A percentile compares a stretch with the other conserved stretches of the same genome.
phyloP scores from a whole-genome alignment of 768 basidiomycete species.

The Asterophora parasitica region DNA sequence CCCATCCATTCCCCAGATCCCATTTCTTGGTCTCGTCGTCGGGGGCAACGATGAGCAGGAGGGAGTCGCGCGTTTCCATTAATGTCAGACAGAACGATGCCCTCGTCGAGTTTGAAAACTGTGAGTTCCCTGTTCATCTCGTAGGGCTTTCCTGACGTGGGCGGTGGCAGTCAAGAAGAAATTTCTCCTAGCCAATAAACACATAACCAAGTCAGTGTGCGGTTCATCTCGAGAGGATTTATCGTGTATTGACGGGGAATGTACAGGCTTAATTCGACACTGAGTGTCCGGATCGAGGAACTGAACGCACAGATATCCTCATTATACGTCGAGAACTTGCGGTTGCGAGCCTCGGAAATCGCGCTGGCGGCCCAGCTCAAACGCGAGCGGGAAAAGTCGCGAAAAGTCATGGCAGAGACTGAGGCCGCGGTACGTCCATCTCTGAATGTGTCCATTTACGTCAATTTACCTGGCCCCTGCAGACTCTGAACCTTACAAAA shows the following conservation, averaged over 20 bases:
- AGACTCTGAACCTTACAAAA: conserved; percentile 60
- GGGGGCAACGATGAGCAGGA: conserved; percentile 46
- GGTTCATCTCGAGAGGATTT: background rate
- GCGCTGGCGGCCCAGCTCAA: conserved; percentile 71
- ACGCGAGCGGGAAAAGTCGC: conserved; percentile 74
- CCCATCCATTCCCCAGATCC: conserved; percentile 12
- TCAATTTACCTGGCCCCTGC: conserved; percentile 9
- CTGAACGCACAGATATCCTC: conserved; percentile 77
- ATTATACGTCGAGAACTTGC: conserved; percentile 80
- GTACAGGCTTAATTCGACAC: conserved; percentile 74
- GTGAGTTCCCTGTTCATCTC: conserved; percentile 40
- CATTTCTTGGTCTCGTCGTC: conserved; percentile 20
- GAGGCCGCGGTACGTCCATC: conserved; percentile 58
- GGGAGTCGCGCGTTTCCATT: conserved; percentile 60
- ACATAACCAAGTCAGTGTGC: conserved; percentile 76
- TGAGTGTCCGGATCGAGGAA: conserved; percentile 81
- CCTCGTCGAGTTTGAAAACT: conserved; percentile 79
- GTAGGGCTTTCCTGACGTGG: conserved; percentile 20
- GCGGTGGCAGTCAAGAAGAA: conserved; percentile 81
- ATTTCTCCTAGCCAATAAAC: conserved; percentile 85
- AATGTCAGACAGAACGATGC: conserved; percentile 72
- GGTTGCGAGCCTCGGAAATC: conserved; percentile 77
- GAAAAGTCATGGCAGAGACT: conserved; percentile 65
- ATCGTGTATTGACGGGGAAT: background rate
- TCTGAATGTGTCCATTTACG: conserved; percentile 8